Percentiles rank a stretch among this genome's conserved stretches.
Evolutionary conservation across 257 asterid species (phyloP).

Genomic region (Solanum sitiens): DNA sequence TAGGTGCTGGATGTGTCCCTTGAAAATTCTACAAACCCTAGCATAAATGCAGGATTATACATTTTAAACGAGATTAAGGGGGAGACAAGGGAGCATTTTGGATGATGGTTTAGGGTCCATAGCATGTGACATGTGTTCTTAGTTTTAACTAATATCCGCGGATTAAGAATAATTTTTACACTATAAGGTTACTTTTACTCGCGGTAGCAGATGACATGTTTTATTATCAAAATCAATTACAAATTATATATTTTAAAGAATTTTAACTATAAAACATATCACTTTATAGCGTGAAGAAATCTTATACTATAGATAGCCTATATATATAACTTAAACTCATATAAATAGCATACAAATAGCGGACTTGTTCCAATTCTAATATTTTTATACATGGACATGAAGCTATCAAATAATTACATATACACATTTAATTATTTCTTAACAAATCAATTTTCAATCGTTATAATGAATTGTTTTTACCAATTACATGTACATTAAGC

Average conservation of each 20-base stretch:
- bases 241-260: not conserved
- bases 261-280: not conserved
- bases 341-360: slow-evolving; percentile 4
- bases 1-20: slow-evolving; percentile 12
- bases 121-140: slow-evolving; percentile 24
- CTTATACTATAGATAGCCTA: not conserved
- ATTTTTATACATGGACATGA: slow-evolving; percentile 1
- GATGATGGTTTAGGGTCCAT: slow-evolving; percentile 12
- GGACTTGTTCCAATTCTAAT: not conserved
- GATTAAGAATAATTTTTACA: not conserved
- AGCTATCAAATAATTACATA: not conserved
- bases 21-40: slow-evolving; percentile 36
- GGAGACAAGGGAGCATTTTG: slow-evolving; percentile 32
- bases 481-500: not conserved
- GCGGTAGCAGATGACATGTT: not conserved
- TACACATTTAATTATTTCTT: not conserved
- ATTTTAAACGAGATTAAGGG: slow-evolving; percentile 6
- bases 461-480: not conserved
- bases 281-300: not conserved
- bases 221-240: not conserved
- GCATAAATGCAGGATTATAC: slow-evolving; percentile 16
- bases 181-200: not conserved
- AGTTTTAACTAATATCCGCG: not conserved
- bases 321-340: not conserved
- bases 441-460: not conserved